Evolutionary conservation across 306 rosid genomes (phyloP).

Genomic region (Purshia tridentata): DNA sequence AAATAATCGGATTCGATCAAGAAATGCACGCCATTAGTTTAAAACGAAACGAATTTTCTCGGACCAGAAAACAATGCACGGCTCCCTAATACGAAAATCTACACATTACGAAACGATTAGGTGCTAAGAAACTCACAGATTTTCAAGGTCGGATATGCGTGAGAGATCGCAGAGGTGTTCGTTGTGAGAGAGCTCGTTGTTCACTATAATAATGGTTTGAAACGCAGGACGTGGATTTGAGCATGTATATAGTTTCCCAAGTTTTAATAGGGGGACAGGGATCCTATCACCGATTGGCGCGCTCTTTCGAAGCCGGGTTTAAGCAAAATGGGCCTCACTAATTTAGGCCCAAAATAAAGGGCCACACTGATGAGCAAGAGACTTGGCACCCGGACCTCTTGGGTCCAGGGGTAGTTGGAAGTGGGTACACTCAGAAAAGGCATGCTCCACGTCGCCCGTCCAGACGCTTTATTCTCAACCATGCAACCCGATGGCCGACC

Average conservation of each 20-base stretch:
- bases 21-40: background rate
- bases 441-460: constrained; percentile 45
- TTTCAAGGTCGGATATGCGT: constrained; percentile 1
- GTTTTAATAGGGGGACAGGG: constrained; percentile 4
- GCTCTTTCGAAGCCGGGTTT: constrained; percentile 3
- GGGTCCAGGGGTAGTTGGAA: background rate
- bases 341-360: background rate
- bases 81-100: background rate
- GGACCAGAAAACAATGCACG: background rate
- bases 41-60: background rate
- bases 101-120: background rate
- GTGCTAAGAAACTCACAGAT: constrained; percentile 1
- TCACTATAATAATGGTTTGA: background rate
- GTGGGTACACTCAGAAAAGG: background rate
- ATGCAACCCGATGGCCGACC: background rate
- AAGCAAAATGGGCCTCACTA: no score
- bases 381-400: no score
- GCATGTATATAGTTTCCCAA: background rate
- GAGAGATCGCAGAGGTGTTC: constrained; percentile 4
- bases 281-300: background rate
- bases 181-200: constrained; percentile 2
- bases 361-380: background rate
- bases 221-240: no score
- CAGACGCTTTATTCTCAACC: background rate
- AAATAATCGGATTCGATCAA: constrained; percentile 6